Conservation (phyloP, 768 basidiomycete species). For the Psilocybe subaeruginosa region DNA sequence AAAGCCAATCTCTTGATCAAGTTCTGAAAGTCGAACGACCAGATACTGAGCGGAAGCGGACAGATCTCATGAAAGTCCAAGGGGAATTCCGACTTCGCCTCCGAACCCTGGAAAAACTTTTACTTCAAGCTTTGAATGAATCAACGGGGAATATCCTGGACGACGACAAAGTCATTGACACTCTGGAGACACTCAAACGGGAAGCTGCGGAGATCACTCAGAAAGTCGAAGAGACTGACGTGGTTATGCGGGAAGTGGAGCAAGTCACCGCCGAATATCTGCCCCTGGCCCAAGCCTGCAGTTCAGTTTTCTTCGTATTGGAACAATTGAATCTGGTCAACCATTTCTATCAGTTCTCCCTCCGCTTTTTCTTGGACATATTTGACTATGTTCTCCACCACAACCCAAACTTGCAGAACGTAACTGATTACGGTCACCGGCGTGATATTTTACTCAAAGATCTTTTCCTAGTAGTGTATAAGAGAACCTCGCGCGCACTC, state of each 20-base stretch:
- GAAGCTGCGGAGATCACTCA: slow-evolving; percentile 96
- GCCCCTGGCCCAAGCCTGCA: slow-evolving; percentile 94
- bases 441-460: slow-evolving; percentile 84
- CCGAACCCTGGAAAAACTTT: slow-evolving; percentile 88
- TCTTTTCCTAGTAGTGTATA: slow-evolving; percentile 87
- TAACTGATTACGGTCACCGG: slow-evolving; percentile 73
- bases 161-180: slow-evolving; percentile 97
- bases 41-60: slow-evolving; percentile 93
- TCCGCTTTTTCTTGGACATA: slow-evolving; percentile 97
- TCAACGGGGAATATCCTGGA: slow-evolving; percentile 97
- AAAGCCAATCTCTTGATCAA: slow-evolving; percentile 97
- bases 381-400: slow-evolving; percentile 94
- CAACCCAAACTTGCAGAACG: slow-evolving; percentile 85
- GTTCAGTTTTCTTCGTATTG: slow-evolving; percentile 94
- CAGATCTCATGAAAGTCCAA: slow-evolving; percentile 97
- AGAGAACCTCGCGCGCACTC: slow-evolving; percentile 87
- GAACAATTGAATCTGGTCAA: slow-evolving; percentile 94
- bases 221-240: slow-evolving; percentile 96
- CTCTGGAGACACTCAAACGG: slow-evolving; percentile 91
- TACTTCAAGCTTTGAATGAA: slow-evolving; percentile 94
- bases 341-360: slow-evolving; percentile 98
- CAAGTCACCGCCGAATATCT: slow-evolving; percentile 94
- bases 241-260: slow-evolving; percentile 96
- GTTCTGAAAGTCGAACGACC: slow-evolving; percentile 97
- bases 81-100: slow-evolving; percentile 96